These are phyloP conservation scores for Arctium minus DNA, from an alignment of 129 eudicot species.

Conservation along the genomic window DNA sequence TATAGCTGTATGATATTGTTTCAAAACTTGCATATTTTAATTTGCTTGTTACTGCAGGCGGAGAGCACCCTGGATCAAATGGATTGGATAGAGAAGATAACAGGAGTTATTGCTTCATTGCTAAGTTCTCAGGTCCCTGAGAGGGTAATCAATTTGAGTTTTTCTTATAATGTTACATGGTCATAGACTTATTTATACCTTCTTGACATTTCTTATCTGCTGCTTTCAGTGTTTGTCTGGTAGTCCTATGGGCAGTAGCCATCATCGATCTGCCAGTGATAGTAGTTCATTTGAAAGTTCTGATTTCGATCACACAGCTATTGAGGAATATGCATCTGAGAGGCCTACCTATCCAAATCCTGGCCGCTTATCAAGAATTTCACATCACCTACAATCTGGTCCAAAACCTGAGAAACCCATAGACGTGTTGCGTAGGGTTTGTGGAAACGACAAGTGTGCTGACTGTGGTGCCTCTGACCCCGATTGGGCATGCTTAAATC, in stretches of 20 bases:
- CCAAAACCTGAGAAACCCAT: slow-evolving; percentile 73
- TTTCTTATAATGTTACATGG: not conserved
- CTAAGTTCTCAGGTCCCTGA: slow-evolving; percentile 95
- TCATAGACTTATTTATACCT: not conserved
- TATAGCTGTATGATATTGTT: not conserved
- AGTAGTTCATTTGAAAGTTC: slow-evolving; percentile 96
- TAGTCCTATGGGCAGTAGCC: slow-evolving; percentile 91
- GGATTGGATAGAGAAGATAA: slow-evolving; percentile 99
- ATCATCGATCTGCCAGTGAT: slow-evolving; percentile 92
- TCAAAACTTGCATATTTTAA: not conserved
- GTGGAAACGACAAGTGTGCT: slow-evolving; percentile 92
- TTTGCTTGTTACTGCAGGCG: slow-evolving; percentile 60
- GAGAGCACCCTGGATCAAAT: slow-evolving; percentile 98
- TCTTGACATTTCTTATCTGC: not conserved
- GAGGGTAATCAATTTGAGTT: slow-evolving; percentile 51
- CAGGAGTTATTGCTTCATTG: slow-evolving; percentile 95
- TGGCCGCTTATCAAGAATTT: slow-evolving; percentile 70
- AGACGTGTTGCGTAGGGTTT: slow-evolving; percentile 63
- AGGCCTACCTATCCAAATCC: slow-evolving; percentile 59
- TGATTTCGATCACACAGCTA: slow-evolving; percentile 79
- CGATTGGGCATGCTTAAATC: slow-evolving; percentile 98
- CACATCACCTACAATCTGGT: slow-evolving; percentile 69
- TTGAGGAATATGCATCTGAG: slow-evolving; percentile 71
- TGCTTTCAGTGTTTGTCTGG: slow-evolving; percentile 70
- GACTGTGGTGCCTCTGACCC: slow-evolving; percentile 98